Conservation (phyloP, 2,329 filamentous ascomycete genomes). For the Furcasterigmium sp. region DNA sequence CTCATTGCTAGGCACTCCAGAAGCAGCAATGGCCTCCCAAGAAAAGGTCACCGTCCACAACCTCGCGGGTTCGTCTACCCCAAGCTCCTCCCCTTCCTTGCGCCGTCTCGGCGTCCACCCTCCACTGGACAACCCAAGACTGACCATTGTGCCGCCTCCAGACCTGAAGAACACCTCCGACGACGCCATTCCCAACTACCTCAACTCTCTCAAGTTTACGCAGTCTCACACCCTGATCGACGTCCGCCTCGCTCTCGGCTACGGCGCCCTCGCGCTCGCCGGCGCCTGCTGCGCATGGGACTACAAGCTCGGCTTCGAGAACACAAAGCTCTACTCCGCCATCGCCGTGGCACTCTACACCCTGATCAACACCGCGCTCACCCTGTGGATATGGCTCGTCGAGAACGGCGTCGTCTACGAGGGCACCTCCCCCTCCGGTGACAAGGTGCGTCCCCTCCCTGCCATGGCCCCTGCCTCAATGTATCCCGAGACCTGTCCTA, state of each 20-base stretch:
- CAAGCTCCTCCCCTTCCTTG: constrained; percentile 1
- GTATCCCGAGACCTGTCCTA: background rate
- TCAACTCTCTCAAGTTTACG: constrained; percentile 79
- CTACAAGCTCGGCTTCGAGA: constrained; percentile 85
- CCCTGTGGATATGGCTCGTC: constrained; percentile 77
- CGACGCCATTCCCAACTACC: constrained; percentile 89
- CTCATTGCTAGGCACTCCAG: too few relatives aligned
- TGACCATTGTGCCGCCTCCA: constrained; percentile 29
- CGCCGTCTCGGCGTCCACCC: background rate
- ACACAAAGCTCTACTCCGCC: constrained; percentile 75
- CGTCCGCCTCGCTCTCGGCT: constrained; percentile 78
- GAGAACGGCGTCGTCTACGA: constrained; percentile 81
- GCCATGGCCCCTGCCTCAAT: background rate
- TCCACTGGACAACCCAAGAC: constrained; percentile 10
- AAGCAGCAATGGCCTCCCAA: constrained; percentile 32
- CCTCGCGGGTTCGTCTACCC: constrained; percentile 45
- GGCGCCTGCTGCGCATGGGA: constrained; percentile 86
- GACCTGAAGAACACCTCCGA: constrained; percentile 97
- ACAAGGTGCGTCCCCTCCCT: constrained; percentile 44
- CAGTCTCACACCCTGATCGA: constrained; percentile 80
- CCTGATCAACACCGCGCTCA: constrained; percentile 70
- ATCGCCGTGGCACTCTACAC: constrained; percentile 77
- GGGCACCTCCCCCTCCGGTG: constrained; percentile 61
- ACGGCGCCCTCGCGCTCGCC: constrained; percentile 72
- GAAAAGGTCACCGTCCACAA: constrained; percentile 64